Base-by-base conservation (phyloP, 495 filamentous ascomycete genomes). In the Lasiosphaeria miniovina region DNA sequence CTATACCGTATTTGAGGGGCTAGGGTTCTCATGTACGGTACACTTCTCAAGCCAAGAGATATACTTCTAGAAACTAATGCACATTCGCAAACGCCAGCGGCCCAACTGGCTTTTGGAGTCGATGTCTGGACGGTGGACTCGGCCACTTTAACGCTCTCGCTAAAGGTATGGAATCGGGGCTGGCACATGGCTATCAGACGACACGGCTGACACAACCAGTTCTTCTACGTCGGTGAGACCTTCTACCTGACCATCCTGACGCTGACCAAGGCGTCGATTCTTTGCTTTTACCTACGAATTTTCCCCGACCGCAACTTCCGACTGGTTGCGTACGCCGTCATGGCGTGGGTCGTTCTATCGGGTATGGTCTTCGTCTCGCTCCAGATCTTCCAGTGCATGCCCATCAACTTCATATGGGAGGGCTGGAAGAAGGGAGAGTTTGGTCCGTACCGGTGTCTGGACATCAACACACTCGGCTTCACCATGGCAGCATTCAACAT, bases 241-340 rank as follows among this genome's bases (percentile, higher is more conserved):
- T 40, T 78, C 46, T 77, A 78, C 58, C 63, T 77, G 17, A 61
- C 72, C 36, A 64, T 70, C 49, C 68, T 84, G 32, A 67, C 71
- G 14, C 61, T 79, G 15, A 77, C 75, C 40, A 82, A 83, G 59
- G 58, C 81, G 36, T 78, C 77, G 43, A 77, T 82, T 38, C 75
- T 82, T 8, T 72, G 71, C 61, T 81, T 82, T 65, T 82, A 82
- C 66, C 71, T 82, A 32, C 78, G 77, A 38, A 74, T 82, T 49
- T 82, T 82, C 55, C 75, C 76, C 41, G 70, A 76, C 34, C 49
- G 58, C 3, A 68, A 60, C 2, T 77, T 82, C 48, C 77, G 75
- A 36, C 64, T 70, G 36, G 61, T 65, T 33, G 67, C 70, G 4
- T 74, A 66, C 49, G 53, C 59, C 7, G 58, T 72, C 52, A 76